Percentiles rank a stretch among this genome's conserved stretches.
phyloP scores from a whole-genome alignment of 352 stramenopile genomes.

The Globisporangium carolinianum region DNA sequence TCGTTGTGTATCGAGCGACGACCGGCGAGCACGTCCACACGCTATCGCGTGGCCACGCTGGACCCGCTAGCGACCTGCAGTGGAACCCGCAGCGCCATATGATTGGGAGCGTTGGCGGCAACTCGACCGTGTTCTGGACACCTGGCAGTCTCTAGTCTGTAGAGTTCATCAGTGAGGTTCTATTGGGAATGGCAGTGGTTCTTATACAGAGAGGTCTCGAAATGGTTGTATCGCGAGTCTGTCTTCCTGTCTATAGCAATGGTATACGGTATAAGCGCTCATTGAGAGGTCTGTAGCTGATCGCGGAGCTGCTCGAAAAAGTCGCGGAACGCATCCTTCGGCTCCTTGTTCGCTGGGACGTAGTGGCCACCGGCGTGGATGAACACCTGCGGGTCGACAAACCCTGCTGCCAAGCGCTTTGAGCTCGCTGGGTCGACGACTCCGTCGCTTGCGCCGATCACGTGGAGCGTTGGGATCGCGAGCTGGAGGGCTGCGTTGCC shows the following conservation, averaged over 20 bases:
- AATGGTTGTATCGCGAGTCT: too few relatives aligned
- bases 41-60: constrained; percentile 52
- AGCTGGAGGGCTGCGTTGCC: constrained; percentile 34
- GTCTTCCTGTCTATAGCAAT: too few relatives aligned
- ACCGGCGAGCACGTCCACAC: constrained; percentile 53
- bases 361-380: constrained; percentile 75
- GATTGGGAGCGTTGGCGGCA: constrained; percentile 56
- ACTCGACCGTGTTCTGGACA: constrained; percentile 78
- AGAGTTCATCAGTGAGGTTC: too few relatives aligned
- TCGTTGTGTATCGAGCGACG: constrained; percentile 62
- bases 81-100: constrained; percentile 86
- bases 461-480: constrained; percentile 61
- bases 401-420: constrained; percentile 44
- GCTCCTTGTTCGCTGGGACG: constrained; percentile 81
- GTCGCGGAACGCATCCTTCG: constrained; percentile 61
- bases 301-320: constrained; percentile 49
- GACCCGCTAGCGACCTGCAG: constrained; percentile 55
- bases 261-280: too few relatives aligned
- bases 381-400: constrained; percentile 46
- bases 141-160: constrained; percentile 9
- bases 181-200: too few relatives aligned
- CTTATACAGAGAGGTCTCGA: too few relatives aligned
- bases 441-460: constrained; percentile 75
- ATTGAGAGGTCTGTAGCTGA: too few relatives aligned
- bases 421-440: constrained; percentile 56